These are phyloP conservation scores for Floccularia luteovirens DNA, from an alignment of 768 basidiomycete genomes.

Conservation along the genomic window DNA sequence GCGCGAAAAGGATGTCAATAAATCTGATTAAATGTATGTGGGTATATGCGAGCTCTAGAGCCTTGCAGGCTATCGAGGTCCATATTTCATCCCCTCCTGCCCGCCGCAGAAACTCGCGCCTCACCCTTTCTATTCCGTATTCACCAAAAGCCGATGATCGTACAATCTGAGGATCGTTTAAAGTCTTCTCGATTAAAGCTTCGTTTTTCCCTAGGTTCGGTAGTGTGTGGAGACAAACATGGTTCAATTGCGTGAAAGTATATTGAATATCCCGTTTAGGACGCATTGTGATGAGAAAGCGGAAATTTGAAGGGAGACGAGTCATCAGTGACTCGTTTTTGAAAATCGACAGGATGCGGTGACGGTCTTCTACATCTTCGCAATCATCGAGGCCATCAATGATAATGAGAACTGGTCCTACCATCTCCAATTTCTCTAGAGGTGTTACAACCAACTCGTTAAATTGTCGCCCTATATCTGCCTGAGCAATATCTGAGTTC, in stretches of 20 bases:
- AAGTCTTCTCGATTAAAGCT: background rate
- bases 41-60: background rate
- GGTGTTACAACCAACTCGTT: slow-evolving; percentile 18
- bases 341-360: slow-evolving; percentile 1
- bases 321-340: slow-evolving; percentile 1
- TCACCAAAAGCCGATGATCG: background rate
- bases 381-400: slow-evolving; percentile 25
- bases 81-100: background rate
- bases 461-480: slow-evolving; percentile 13
- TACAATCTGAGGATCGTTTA: background rate
- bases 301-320: slow-evolving; percentile 14
- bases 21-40: background rate
- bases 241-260: background rate
- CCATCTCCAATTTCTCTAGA: slow-evolving; percentile 9
- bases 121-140: too few relatives aligned
- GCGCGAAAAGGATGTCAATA: background rate
- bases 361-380: slow-evolving; percentile 5
- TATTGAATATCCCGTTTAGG: slow-evolving; percentile 18
- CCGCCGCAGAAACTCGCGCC: background rate
- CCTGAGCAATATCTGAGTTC: background rate
- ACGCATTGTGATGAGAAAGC: slow-evolving; percentile 19
- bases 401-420: slow-evolving; percentile 23
- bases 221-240: background rate
- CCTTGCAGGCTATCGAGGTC: background rate
- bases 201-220: background rate